Conservation (phyloP, 2,329 filamentous ascomycete genomes). For the Tolypocladium inflatum region DNA sequence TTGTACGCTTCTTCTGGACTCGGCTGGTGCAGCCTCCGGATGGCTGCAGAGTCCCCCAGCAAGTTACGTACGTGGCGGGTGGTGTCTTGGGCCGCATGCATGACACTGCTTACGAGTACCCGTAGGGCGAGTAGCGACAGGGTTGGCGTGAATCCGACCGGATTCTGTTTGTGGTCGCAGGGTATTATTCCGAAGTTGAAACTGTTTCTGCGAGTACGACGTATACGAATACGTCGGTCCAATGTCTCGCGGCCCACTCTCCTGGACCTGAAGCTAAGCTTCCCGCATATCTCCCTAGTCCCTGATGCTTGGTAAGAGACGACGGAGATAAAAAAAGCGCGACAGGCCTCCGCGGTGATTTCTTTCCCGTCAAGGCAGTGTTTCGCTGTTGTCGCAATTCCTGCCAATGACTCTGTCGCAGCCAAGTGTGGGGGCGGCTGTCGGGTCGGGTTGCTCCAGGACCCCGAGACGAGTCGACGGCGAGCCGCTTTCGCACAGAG, state of each 20-base stretch:
- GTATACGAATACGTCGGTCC: not conserved
- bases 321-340: not conserved
- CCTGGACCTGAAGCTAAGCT: not conserved
- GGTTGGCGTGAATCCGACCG: not conserved
- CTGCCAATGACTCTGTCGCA: not conserved
- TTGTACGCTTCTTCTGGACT: too few relatives aligned
- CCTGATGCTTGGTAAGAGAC: not conserved
- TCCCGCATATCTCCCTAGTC: not conserved
- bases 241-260: not conserved
- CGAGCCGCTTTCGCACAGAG: not conserved
- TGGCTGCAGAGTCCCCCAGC: too few relatives aligned
- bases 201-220: not conserved
- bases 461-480: conserved; percentile 15
- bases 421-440: not conserved
- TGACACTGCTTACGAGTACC: too few relatives aligned
- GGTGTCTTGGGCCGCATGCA: not conserved
- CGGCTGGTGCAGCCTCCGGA: too few relatives aligned
- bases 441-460: conserved; percentile 19
- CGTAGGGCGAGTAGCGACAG: too few relatives aligned
- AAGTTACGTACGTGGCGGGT: too few relatives aligned
- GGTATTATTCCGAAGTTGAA: too few relatives aligned
- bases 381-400: too few relatives aligned
- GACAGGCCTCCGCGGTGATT: not conserved
- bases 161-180: not conserved
- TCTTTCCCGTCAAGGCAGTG: not conserved